phyloP scores from a whole-genome alignment of 352 stramenopile species.

The Phytophthora hybrid region DNA sequence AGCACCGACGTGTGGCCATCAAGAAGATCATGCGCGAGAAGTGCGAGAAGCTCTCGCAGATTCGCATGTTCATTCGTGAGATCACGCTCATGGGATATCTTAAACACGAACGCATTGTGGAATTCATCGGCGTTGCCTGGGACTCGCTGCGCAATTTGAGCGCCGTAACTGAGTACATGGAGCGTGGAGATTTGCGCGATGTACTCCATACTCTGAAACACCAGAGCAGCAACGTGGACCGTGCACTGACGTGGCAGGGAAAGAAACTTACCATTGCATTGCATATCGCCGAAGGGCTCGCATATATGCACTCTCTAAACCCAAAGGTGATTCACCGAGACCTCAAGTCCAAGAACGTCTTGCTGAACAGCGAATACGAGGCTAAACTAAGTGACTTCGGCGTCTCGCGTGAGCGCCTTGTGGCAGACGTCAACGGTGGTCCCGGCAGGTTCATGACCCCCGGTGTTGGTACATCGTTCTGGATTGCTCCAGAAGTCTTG shows the following conservation, averaged over 20 bases:
- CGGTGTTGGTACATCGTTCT: conserved; percentile 54
- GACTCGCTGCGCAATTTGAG: conserved; percentile 62
- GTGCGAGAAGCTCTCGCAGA: conserved; percentile 43
- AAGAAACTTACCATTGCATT: conserved; percentile 67
- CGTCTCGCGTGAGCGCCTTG: conserved; percentile 55
- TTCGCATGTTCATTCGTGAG: conserved; percentile 55
- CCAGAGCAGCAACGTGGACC: conserved; percentile 28
- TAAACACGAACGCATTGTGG: conserved; percentile 71
- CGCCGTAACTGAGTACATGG: conserved; percentile 80
- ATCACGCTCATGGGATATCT: conserved; percentile 74
- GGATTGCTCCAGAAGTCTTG: conserved; percentile 56
- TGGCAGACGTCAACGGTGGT: conserved; percentile 18
- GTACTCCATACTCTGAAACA: conserved; percentile 58
- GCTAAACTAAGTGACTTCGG: conserved; percentile 86
- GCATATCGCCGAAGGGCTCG: conserved; percentile 69
- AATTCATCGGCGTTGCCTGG: conserved; percentile 77
- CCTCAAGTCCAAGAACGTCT: conserved; percentile 84
- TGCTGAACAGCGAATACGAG: conserved; percentile 63
- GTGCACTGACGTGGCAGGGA: conserved; percentile 54
- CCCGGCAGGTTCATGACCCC: conserved; percentile 64
- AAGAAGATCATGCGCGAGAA: conserved; percentile 54
- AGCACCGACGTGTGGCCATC: conserved; percentile 46
- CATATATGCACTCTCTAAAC: conserved; percentile 73
- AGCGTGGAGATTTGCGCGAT: conserved; percentile 70
- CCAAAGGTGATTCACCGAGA: conserved; percentile 83